phyloP scores from a whole-genome alignment of 202 grass and related monocot species.

The Panicum virgatum region DNA sequence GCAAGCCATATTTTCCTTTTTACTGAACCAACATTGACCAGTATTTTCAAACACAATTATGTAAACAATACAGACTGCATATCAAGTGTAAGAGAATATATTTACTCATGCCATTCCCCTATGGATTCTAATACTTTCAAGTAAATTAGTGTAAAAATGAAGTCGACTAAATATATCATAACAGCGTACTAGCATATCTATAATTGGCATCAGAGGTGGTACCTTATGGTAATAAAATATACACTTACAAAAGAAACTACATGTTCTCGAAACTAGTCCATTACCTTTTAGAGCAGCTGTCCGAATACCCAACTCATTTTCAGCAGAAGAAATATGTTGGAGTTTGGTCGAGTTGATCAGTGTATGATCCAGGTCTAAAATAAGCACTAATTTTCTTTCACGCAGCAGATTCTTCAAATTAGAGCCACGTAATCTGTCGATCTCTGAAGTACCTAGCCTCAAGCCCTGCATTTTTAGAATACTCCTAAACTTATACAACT shows the following conservation, averaged over 20 bases:
- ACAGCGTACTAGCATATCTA: neutral
- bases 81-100: neutral
- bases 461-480: conserved; percentile 59
- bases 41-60: conserved; percentile 1
- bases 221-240: conserved; percentile 23
- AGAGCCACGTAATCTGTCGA: conserved; percentile 64
- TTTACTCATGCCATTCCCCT: conserved; percentile 5
- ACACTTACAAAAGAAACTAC: neutral
- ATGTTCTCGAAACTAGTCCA: neutral
- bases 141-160: neutral
- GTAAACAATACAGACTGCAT: neutral
- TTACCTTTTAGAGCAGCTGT: conserved; percentile 44
- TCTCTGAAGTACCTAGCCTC: conserved; percentile 71
- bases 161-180: conserved; percentile 11
- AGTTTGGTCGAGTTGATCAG: conserved; percentile 76
- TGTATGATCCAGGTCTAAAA: conserved; percentile 94
- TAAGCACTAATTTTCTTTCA: conserved; percentile 72
- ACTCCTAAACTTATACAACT: neutral
- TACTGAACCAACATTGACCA: neutral
- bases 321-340: conserved; percentile 57
- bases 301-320: conserved; percentile 58
- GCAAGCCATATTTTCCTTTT: neutral
- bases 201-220: neutral
- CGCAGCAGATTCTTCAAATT: conserved; percentile 74
- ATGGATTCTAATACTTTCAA: neutral